Evolutionary conservation across 768 basidiomycete species (phyloP).

Genomic region (Amanita polypyramis): DNA sequence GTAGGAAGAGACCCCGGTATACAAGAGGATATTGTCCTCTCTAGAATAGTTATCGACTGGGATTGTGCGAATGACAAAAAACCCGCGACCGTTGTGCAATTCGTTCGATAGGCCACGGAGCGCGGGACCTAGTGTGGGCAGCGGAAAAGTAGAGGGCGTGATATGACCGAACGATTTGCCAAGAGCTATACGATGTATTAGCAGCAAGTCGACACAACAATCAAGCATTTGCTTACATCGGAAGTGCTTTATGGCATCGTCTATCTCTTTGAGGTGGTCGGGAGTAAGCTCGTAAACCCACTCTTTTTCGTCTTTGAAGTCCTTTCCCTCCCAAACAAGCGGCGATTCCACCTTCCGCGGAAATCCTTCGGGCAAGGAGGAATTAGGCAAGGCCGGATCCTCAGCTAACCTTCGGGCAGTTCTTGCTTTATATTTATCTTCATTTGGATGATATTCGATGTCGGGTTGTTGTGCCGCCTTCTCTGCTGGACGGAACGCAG

Average conservation of each 20-base stretch:
- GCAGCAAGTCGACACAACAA: not conserved
- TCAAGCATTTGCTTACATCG: conserved; percentile 13
- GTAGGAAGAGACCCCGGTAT: conserved; percentile 37
- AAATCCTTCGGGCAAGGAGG: conserved; percentile 24
- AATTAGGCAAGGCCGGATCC: conserved; percentile 19
- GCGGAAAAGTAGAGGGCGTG: conserved; percentile 28
- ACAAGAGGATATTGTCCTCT: conserved; percentile 29
- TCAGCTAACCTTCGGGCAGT: conserved; percentile 25
- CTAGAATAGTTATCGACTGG: conserved; percentile 31
- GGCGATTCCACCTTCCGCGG: conserved; percentile 24
- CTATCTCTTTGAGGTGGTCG: conserved; percentile 25
- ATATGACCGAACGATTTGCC: conserved; percentile 19
- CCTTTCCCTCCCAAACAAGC: conserved; percentile 33
- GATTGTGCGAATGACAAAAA: conserved; percentile 37
- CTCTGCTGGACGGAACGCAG: not conserved
- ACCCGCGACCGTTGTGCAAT: conserved; percentile 34
- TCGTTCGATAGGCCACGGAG: conserved; percentile 28
- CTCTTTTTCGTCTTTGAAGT: conserved; percentile 28
- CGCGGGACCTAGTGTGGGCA: conserved; percentile 26
- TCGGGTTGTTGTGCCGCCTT: conserved; percentile 20
- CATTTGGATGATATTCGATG: conserved; percentile 28
- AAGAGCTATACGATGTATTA: conserved; percentile 6
- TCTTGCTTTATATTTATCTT: conserved; percentile 26
- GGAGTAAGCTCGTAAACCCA: conserved; percentile 27
- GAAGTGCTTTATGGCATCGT: conserved; percentile 24